These are phyloP conservation scores for Tulasnella sp. DNA, from an alignment of 768 basidiomycete species.

Conservation along the genomic window DNA sequence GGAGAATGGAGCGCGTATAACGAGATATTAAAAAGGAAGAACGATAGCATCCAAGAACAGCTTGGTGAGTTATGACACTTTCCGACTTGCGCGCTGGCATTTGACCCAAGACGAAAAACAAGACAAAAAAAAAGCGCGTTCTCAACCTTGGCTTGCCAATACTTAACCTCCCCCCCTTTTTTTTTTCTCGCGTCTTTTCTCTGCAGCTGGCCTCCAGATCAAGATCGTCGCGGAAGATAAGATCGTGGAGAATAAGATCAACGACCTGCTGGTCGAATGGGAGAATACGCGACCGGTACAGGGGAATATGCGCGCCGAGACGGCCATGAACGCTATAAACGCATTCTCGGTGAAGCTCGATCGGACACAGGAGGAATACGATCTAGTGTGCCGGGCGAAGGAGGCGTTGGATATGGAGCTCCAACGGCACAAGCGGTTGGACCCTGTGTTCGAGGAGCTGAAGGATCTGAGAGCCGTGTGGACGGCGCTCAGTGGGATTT, in stretches of 20 bases:
- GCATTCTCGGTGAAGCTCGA: constrained; percentile 87
- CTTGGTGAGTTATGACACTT: constrained; percentile 46
- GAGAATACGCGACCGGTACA: constrained; percentile 93
- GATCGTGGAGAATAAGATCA: constrained; percentile 92
- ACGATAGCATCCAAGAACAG: constrained; percentile 96
- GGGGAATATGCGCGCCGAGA: constrained; percentile 91
- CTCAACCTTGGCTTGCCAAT: no score
- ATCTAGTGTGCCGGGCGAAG: constrained; percentile 90
- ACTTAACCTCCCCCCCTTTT: no score
- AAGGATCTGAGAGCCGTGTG: constrained; percentile 96
- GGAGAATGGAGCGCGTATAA: constrained; percentile 99
- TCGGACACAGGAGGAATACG: constrained; percentile 87
- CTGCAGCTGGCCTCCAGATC: constrained; percentile 82
- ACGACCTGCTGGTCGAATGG: constrained; percentile 85
- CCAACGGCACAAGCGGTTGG: constrained; percentile 77
- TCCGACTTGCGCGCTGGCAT: no score
- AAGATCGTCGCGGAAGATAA: constrained; percentile 99
- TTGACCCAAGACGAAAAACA: no score
- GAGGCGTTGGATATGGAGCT: constrained; percentile 93
- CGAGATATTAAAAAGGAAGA: constrained; percentile 95
- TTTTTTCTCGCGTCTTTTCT: background rate
- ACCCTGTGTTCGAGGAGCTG: constrained; percentile 90
- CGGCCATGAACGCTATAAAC: constrained; percentile 90
- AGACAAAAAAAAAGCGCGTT: no score
- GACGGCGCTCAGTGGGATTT: constrained; percentile 96